Base-by-base conservation (phyloP, 768 basidiomycete species). In the Piloderma croceum region DNA sequence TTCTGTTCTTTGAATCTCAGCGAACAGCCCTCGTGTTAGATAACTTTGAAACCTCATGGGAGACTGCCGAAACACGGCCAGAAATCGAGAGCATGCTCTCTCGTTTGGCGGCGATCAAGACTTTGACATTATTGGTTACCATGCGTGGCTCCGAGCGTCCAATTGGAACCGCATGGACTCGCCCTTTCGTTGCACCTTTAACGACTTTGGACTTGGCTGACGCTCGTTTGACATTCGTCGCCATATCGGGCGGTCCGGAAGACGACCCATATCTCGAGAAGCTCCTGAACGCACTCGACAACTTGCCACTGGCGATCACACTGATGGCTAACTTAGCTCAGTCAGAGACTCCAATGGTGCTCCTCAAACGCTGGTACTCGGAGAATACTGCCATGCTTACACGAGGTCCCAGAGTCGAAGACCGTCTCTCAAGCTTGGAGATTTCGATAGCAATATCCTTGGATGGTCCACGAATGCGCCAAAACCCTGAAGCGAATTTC, bases 371-470 rank as follows among this genome's bases (percentile, higher is more conserved):
- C 4, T 54, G 53, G 53, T 23, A 39, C 9, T 41, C 45, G 18
- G 48, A 47, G 29, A 44, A 50, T 11, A 54, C 47, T 20, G 31
- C 48, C 17, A 19, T 54, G 21, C 33, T 54, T 15, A 39, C 44
- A 20, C 19, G 50, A 20, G 45, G 40, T 27, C 27, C 33, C 34
- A n/a, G n/a, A n/a, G n/a, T n/a, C n/a, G n/a, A n/a, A n/a, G 45
- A 50, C 17, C 49, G 61, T 9, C 49, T 60, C 9, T 49, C 43
- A 21, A 64, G 54, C 32, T 42, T 66, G 11, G 61, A 64, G 23
- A 36, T 46, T 10, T 66, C 62, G 0, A 53, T 66, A 24, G 44
- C 48, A 22, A 37, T 66, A 2, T 66, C 64, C 1, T 38, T 66
- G 15, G 46, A 49, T 13, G 55, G 60, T 38, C 54, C 57, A 7